phyloP scores from a whole-genome alignment of 2,329 filamentous ascomycete genomes.

The Pyricularia sp. region DNA sequence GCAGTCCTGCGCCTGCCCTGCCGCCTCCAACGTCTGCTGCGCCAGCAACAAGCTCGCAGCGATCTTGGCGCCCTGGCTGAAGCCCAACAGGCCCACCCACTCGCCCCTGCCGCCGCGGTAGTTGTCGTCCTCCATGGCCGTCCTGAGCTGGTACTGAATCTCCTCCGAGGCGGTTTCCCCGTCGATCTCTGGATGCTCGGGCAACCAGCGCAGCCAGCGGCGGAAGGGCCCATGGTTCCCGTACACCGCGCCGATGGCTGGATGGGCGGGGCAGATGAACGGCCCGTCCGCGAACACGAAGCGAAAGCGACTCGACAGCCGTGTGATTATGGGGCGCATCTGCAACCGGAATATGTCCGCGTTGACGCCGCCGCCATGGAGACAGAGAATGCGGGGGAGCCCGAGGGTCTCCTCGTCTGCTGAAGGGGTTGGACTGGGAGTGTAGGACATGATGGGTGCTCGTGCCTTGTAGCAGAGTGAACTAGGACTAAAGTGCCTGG shows the following conservation, averaged over 20 bases:
- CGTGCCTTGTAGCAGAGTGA: neutral
- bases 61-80: conserved; percentile 54
- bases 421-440: neutral
- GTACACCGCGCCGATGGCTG: conserved; percentile 6
- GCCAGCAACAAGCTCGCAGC: conserved; percentile 44
- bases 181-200: conserved; percentile 29
- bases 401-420: neutral
- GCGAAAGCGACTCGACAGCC: conserved; percentile 46
- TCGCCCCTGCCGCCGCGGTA: conserved; percentile 34
- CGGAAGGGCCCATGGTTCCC: conserved; percentile 24
- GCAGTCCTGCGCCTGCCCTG: conserved; percentile 8
- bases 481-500: neutral
- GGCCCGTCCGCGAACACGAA: conserved; percentile 62
- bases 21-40: conserved; percentile 40
- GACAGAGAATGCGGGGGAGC: conserved; percentile 38
- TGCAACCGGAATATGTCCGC: conserved; percentile 56
- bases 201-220: conserved; percentile 51
- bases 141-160: conserved; percentile 1
- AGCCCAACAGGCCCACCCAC: conserved; percentile 50
- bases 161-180: conserved; percentile 23
- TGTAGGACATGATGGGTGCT: neutral
- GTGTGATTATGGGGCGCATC: conserved; percentile 38
- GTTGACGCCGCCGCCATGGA: conserved; percentile 70
- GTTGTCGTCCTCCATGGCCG: conserved; percentile 39
- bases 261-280: conserved; percentile 19